phyloP scores from a whole-genome alignment of 2,329 filamentous ascomycete genomes.

The Fusarium sp. region DNA sequence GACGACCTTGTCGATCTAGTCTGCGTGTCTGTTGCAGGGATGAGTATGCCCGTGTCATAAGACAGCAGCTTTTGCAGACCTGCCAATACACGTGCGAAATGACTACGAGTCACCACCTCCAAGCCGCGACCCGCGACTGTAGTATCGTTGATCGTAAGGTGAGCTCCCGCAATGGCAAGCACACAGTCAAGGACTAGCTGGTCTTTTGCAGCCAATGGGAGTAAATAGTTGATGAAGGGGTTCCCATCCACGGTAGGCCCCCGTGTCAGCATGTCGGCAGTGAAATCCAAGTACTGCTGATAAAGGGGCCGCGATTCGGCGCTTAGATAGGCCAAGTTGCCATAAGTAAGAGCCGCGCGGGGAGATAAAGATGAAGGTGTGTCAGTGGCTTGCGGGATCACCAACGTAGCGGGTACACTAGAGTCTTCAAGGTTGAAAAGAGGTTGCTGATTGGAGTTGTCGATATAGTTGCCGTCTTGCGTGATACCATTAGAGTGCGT shows the following conservation, averaged over 20 bases:
- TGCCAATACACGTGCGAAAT: constrained; percentile 1
- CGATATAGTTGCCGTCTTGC: not conserved
- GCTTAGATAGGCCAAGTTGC: constrained; percentile 16
- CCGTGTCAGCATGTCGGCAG: constrained; percentile 15
- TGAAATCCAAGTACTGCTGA: constrained; percentile 13
- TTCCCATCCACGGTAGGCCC: constrained; percentile 14
- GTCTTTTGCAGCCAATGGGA: constrained; percentile 8
- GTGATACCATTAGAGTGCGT: not conserved
- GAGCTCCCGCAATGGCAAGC: constrained; percentile 21
- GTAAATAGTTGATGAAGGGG: constrained; percentile 19
- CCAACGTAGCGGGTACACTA: no score
- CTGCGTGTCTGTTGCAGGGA: no score
- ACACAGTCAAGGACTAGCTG: constrained; percentile 13
- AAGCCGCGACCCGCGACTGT: not conserved
- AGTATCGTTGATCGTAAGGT: not conserved
- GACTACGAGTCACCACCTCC: constrained; percentile 11
- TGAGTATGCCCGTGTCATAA: not conserved
- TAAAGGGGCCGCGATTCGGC: constrained; percentile 14
- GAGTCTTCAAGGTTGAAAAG: not conserved
- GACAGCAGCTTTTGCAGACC: constrained; percentile 2
- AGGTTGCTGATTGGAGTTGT: not conserved
- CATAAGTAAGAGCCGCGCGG: constrained; percentile 2
- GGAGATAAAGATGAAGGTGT: not conserved
- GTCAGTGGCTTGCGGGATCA: not conserved
- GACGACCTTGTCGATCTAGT: not conserved